Conservation (phyloP, 345 rosid species). For the Streptanthus diversifolius region DNA sequence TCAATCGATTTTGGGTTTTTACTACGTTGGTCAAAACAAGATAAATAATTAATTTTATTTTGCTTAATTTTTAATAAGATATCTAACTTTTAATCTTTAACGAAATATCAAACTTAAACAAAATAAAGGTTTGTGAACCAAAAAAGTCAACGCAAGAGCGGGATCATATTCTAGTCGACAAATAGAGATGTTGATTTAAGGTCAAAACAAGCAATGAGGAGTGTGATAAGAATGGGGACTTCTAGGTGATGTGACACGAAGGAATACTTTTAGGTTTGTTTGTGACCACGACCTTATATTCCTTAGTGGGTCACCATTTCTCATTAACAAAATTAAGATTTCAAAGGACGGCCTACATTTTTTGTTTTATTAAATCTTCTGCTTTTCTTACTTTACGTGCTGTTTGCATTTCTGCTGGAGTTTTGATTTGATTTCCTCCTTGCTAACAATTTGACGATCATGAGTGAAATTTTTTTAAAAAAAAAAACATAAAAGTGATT, state of each 20-base stretch:
- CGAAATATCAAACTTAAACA: not conserved
- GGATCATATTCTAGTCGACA: not conserved
- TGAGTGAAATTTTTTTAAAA: not conserved
- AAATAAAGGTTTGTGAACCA: not conserved
- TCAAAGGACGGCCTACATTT: not conserved
- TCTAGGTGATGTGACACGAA: not conserved
- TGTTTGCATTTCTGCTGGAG: not conserved
- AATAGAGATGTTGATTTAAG: not conserved
- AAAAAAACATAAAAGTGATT: not conserved
- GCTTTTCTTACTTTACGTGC: not conserved
- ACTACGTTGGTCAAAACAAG: not conserved
- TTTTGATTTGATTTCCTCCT: not conserved
- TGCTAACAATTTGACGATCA: not conserved
- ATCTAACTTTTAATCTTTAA: not conserved
- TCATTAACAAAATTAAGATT: not conserved
- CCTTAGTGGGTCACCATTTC: conserved; percentile 37
- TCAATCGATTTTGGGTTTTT: not conserved
- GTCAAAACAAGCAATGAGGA: not conserved
- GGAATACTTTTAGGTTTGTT: not conserved
- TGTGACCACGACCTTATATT: conserved; percentile 23
- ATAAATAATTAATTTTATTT: not conserved
- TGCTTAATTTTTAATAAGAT: not conserved
- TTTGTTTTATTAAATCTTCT: not conserved
- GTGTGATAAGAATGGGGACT: not conserved
- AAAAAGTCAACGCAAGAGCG: not conserved